Evolutionary conservation across 306 rosid species (phyloP).

Genomic region (Lathyrus aphaca): DNA sequence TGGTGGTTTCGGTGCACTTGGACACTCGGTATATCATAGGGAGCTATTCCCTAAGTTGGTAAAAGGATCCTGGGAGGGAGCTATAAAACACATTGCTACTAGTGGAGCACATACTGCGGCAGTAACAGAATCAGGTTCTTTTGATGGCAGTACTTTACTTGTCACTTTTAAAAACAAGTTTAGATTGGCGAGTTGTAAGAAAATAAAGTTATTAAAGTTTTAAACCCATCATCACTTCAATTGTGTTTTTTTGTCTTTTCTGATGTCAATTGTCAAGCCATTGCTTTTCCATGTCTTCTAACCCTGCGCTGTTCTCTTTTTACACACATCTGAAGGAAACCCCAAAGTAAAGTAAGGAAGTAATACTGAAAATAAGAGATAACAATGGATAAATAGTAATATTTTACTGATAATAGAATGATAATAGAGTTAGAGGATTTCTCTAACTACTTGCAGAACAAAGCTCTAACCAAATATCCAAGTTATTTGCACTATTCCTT

Average conservation of each 20-base stretch:
- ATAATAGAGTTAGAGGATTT: too few relatives aligned
- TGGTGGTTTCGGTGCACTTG: slow-evolving; percentile 98
- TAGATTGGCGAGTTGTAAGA: slow-evolving; percentile 13
- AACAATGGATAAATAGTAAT: too few relatives aligned
- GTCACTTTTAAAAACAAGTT: slow-evolving; percentile 8
- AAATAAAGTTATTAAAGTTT: neutral
- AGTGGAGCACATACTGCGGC: slow-evolving; percentile 96
- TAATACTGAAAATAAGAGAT: too few relatives aligned
- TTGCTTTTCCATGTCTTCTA: too few relatives aligned
- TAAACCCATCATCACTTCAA: neutral
- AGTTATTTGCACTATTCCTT: too few relatives aligned
- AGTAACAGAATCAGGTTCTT: slow-evolving; percentile 71
- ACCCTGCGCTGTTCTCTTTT: too few relatives aligned
- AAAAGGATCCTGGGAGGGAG: slow-evolving; percentile 78
- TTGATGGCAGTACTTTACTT: slow-evolving; percentile 1
- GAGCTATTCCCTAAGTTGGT: slow-evolving; percentile 84
- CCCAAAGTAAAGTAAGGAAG: too few relatives aligned
- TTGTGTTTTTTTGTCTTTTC: too few relatives aligned
- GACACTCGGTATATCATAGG: slow-evolving; percentile 81
- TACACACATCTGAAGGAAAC: neutral
- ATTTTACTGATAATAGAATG: too few relatives aligned
- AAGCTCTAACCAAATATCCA: too few relatives aligned
- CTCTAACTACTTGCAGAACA: too few relatives aligned
- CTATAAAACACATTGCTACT: slow-evolving; percentile 73
- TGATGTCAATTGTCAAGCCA: too few relatives aligned